Conservation (phyloP, 2,329 filamentous ascomycete genomes). For the Phialophora macrospora region DNA sequence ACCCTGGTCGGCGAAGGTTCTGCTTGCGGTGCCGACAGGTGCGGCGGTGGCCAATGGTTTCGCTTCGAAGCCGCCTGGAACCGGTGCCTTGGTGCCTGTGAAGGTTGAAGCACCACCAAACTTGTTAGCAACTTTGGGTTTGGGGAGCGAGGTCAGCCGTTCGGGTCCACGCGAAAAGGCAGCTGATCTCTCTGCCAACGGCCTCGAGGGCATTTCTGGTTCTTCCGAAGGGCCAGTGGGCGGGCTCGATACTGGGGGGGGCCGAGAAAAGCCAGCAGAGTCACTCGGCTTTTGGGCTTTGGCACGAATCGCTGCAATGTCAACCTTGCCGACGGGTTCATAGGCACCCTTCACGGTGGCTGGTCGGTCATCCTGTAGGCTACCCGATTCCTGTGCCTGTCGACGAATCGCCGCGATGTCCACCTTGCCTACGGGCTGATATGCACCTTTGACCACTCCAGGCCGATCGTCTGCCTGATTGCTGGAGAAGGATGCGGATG, state of each 20-base stretch:
- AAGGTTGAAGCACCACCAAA: conserved; percentile 77
- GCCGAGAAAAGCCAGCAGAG: conserved; percentile 39
- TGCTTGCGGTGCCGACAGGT: conserved; percentile 78
- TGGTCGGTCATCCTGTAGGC: conserved; percentile 73
- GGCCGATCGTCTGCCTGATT: conserved; percentile 53
- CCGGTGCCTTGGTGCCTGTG: conserved; percentile 84
- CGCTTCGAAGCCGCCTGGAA: conserved; percentile 70
- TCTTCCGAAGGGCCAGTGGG: conserved; percentile 53
- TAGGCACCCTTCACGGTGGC: conserved; percentile 89
- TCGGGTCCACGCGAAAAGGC: conserved; percentile 74
- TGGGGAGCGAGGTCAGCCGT: conserved; percentile 83
- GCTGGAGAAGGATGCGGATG: conserved; percentile 66
- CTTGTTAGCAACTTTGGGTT: conserved; percentile 92
- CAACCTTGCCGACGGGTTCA: conserved; percentile 93
- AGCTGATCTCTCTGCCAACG: conserved; percentile 74
- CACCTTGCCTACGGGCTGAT: conserved; percentile 96
- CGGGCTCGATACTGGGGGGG: conserved; percentile 49
- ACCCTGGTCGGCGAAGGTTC: conserved; percentile 90
- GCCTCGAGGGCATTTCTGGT: conserved; percentile 60
- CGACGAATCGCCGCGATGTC: conserved; percentile 88
- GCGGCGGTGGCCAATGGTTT: conserved; percentile 64
- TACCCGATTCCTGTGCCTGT: conserved; percentile 67
- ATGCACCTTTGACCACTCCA: conserved; percentile 80
- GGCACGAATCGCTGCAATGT: conserved; percentile 91
- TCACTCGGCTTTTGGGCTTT: conserved; percentile 70